Percentiles rank a stretch among this genome's conserved stretches.
These are phyloP conservation scores for Saprolegnia diclina DNA, from an alignment of 352 stramenopile genomes.

Conservation along the genomic window DNA sequence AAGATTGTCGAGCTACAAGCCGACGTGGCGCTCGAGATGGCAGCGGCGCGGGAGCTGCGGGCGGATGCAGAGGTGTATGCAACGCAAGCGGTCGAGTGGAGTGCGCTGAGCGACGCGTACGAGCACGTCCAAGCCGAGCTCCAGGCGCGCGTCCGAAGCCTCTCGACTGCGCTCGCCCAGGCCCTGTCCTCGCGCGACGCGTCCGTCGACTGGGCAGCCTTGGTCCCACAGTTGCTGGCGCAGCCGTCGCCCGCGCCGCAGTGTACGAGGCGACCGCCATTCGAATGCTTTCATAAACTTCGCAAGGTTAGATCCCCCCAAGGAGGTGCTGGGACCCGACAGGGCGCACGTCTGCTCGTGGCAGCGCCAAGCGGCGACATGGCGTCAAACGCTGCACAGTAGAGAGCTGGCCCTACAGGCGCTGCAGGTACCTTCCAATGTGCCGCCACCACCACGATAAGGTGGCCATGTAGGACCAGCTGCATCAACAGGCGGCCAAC, in stretches of 20 bases:
- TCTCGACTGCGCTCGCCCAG: background rate
- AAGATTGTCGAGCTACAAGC: background rate
- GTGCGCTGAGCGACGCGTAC: background rate
- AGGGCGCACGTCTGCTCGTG: constrained; percentile 14
- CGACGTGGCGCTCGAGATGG: constrained; percentile 6
- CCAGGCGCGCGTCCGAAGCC: background rate
- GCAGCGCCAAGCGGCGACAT: constrained; percentile 13
- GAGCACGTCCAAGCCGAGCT: background rate
- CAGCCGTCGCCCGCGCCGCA: background rate
- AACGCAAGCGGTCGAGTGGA: background rate
- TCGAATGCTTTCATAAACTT: background rate
- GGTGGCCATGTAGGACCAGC: too few relatives aligned
- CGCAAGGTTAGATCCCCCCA: background rate
- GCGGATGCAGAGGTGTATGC: background rate
- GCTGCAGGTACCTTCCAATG: background rate
- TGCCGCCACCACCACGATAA: too few relatives aligned
- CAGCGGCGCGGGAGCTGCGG: background rate
- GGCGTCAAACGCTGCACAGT: background rate
- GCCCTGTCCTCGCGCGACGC: background rate
- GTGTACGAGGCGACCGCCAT: background rate
- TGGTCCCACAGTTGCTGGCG: background rate
- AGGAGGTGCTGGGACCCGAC: background rate
- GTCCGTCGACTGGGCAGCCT: background rate
- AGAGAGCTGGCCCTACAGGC: background rate
- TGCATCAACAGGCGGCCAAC: too few relatives aligned